Evolutionary conservation across 352 stramenopile genomes (phyloP), one percentile per base, ranked within the genome.

Genomic region (Vaucheria bursata): DNA sequence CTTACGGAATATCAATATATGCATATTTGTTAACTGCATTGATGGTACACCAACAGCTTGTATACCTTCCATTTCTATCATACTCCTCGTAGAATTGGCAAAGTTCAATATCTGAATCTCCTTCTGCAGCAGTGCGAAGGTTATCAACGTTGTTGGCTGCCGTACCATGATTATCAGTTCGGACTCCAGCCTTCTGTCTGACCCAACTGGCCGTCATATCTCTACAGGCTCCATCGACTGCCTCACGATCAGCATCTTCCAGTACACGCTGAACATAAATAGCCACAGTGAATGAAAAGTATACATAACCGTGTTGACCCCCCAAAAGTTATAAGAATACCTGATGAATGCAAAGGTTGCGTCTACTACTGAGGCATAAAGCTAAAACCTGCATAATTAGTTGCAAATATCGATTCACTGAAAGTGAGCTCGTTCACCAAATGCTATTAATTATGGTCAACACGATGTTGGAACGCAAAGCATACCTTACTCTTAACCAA

Each of bases 271-370:
- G 35, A 71, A 32, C 18, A 78, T 29, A 31, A 33, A 8, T 1
- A 64, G 5, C 3, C n/a, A 70, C 64, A n/a, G n/a, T n/a, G n/a
- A n/a, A n/a, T n/a, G n/a, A n/a, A n/a, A n/a, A n/a, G n/a, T n/a
- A n/a, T n/a, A n/a, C n/a, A n/a, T n/a, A n/a, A n/a, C n/a, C n/a
- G n/a, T n/a, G n/a, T n/a, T n/a, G n/a, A n/a, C n/a, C n/a, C 39
- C 5, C 39, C 39, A 50, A 12, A 5, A 50, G 39, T 50, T 50
- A 12, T 50, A 50, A 50, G 39, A 5, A 34, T 38, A 69, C 12
- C 36, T 96, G 90, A 80, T 99, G 93, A 32, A 99, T 91, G 82
- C 96, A 99, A 93, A 99, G 97, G 87, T 99, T 99, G 29, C 95
- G 88, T 29, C 96, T 85, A 71, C 88, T 93, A 87, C 88, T 94